These are phyloP conservation scores for Backusella parvicylindrica DNA, from an alignment of 192 early-diverging fungal genomes.

Conservation along the genomic window DNA sequence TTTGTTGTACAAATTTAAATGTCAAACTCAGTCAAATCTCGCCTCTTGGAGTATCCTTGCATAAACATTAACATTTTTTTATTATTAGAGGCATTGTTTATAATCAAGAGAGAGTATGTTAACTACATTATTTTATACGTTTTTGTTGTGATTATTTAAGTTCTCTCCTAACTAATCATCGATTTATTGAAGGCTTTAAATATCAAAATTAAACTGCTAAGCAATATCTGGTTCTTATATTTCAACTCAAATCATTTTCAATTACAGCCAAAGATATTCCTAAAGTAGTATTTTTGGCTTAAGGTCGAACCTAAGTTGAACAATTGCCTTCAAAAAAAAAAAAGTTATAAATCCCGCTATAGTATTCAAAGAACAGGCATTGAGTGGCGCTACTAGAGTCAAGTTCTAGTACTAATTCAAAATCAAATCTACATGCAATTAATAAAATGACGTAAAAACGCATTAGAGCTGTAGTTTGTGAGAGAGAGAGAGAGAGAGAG, in stretches of 20 bases:
- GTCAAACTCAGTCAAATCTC: background rate
- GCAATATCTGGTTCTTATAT: background rate
- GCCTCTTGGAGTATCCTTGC: background rate
- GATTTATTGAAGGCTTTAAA: background rate
- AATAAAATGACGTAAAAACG: background rate
- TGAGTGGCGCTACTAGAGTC: background rate
- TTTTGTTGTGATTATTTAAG: background rate
- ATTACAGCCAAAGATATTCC: background rate
- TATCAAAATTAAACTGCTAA: background rate
- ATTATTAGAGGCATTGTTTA: background rate
- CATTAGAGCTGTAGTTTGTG: background rate
- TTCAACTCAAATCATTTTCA: background rate
- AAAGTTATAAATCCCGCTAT: background rate
- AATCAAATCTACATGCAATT: background rate
- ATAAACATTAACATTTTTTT: background rate
- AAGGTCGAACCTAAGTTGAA: background rate
- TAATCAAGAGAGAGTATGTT: background rate
- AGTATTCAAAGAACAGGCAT: background rate
- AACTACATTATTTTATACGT: background rate
- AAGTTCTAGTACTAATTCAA: background rate
- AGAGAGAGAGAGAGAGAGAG: too few species aligned
- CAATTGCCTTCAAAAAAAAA: background rate
- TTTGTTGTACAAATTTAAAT: background rate
- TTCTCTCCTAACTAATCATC: background rate
- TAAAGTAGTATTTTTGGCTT: background rate